Percentiles rank a stretch among this genome's conserved stretches.
Conservation (phyloP, 306 rosid genomes). For the Begonia fuchsioides region DNA sequence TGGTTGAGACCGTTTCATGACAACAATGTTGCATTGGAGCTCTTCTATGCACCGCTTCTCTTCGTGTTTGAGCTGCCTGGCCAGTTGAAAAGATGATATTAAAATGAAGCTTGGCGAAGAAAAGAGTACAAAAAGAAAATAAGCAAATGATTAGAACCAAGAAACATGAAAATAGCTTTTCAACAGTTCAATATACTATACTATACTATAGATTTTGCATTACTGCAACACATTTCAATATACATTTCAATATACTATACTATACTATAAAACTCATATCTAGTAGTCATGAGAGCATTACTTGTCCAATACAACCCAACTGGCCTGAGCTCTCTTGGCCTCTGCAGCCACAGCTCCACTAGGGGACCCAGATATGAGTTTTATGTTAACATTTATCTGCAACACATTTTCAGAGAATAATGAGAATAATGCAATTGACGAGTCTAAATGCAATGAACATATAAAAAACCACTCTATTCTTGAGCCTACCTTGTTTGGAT, state of each 20-base stretch:
- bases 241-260: no score
- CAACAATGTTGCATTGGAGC: constrained; percentile 91
- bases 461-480: background rate
- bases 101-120: background rate
- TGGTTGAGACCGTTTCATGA: constrained; percentile 85
- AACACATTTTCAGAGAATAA: constrained; percentile 2
- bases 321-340: constrained; percentile 78
- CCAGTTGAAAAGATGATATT: background rate
- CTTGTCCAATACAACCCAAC: constrained; percentile 96
- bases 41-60: constrained; percentile 96
- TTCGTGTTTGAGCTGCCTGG: constrained; percentile 82
- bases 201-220: no score
- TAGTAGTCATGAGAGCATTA: constrained; percentile 19
- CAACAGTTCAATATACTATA: no score
- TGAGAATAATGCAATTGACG: background rate
- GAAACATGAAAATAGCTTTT: no score
- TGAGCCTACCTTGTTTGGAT: constrained; percentile 59
- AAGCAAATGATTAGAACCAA: background rate
- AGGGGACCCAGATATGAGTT: constrained; percentile 83
- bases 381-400: constrained; percentile 89
- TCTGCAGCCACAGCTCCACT: constrained; percentile 84
- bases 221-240: no score
- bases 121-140: background rate
- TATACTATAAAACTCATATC: no score
- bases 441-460: background rate